phyloP scores from a whole-genome alignment of 1,139 yeast genomes.

The Kodamaea plutei region DNA sequence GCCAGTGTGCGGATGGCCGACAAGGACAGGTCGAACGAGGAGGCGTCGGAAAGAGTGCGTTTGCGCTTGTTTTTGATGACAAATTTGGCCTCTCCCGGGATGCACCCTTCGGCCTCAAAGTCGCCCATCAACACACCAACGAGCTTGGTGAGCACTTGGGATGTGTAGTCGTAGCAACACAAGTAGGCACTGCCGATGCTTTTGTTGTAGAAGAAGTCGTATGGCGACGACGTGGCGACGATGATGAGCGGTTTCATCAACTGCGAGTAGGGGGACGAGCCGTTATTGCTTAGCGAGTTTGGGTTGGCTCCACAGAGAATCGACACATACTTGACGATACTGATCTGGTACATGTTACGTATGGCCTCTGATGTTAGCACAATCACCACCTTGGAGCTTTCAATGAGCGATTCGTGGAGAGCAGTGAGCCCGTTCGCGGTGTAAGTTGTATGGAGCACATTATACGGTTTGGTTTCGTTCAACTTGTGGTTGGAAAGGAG shows the following conservation, averaged over 20 bases:
- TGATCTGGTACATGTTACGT: conserved; percentile 63
- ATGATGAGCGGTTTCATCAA: conserved; percentile 51
- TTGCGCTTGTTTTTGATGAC: conserved; percentile 23
- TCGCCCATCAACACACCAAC: conserved; percentile 56
- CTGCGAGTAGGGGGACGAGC: conserved; percentile 19
- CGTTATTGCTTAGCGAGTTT: conserved; percentile 23
- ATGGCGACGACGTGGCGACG: conserved; percentile 64
- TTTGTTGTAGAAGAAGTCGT: conserved; percentile 55
- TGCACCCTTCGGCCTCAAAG: conserved; percentile 47
- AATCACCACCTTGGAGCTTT: conserved; percentile 52
- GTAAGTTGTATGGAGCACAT: conserved; percentile 57
- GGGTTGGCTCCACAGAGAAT: conserved; percentile 53
- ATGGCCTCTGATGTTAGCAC: conserved; percentile 61
- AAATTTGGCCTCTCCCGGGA: conserved; percentile 52
- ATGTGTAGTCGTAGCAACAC: conserved; percentile 61
- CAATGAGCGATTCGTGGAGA: conserved; percentile 55
- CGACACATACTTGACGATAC: conserved; percentile 56
- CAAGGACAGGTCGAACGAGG: conserved; percentile 1
- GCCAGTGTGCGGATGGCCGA: conserved; percentile 14
- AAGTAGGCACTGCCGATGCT: conserved; percentile 56
- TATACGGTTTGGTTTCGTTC: conserved; percentile 31
- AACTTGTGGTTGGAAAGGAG: conserved; percentile 34
- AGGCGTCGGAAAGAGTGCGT: conserved; percentile 8
- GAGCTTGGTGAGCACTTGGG: conserved; percentile 45
- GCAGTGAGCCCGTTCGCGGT: conserved; percentile 63